Conservation (phyloP, 257 asterid genomes). For the Solanum rostratum region DNA sequence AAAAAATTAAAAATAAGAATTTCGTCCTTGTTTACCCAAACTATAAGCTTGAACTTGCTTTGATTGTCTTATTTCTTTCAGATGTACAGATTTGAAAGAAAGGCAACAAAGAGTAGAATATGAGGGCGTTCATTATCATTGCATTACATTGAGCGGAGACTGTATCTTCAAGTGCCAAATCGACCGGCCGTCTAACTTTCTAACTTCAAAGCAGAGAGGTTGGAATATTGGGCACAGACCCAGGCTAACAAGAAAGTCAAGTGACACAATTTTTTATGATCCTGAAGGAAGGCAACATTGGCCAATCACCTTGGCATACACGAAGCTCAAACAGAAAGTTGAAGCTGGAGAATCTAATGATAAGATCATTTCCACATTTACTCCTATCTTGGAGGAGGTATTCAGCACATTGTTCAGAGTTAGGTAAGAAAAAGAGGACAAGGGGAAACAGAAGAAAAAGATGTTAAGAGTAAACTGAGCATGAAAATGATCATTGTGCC, state of each 20-base stretch:
- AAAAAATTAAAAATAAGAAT: no score
- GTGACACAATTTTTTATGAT: conserved; percentile 81
- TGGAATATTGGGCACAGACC: conserved; percentile 73
- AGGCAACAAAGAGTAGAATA: no score
- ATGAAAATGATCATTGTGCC: conserved; percentile 20
- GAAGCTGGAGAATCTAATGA: conserved; percentile 52
- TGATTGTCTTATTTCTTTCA: no score
- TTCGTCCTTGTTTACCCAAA: no score
- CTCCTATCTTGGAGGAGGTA: conserved; percentile 54
- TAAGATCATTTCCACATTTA: conserved; percentile 39
- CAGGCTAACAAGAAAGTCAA: conserved; percentile 42
- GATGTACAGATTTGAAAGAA: no score
- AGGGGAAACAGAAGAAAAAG: conserved; percentile 15
- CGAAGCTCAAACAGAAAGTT: conserved; percentile 45
- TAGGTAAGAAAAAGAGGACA: conserved; percentile 27
- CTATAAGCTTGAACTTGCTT: no score
- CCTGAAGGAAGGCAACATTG: conserved; percentile 49
- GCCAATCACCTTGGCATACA: conserved; percentile 86
- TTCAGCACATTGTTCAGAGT: conserved; percentile 44
- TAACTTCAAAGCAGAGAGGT: no score
- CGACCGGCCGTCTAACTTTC: no score
- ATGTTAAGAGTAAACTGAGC: conserved; percentile 10
- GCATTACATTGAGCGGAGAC: no score
- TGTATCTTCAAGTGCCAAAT: no score
- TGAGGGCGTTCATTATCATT: no score